phyloP scores from a whole-genome alignment of 2,329 filamentous ascomycete species.

The Diaporthe citriasiana region DNA sequence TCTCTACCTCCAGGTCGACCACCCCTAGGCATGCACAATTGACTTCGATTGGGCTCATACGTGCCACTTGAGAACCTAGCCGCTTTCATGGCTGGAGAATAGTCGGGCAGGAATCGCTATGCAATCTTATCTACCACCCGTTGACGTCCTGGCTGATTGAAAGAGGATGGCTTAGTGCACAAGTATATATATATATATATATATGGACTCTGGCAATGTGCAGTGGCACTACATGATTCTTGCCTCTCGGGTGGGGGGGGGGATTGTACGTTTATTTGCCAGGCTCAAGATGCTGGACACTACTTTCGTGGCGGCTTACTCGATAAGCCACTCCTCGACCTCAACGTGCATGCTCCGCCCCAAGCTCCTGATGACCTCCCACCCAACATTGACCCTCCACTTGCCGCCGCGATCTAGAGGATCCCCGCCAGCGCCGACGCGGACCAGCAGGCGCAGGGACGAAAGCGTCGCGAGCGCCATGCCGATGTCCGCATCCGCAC shows the following conservation, averaged over 20 bases:
- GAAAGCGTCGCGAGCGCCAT: constrained; percentile 80
- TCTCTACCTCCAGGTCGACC: no score
- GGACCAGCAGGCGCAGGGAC: constrained; percentile 77
- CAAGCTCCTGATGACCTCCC: constrained; percentile 80
- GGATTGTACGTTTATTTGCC: no score
- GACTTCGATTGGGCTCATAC: neutral
- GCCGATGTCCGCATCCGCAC: constrained; percentile 65
- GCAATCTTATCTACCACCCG: neutral
- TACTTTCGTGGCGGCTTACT: constrained; percentile 57
- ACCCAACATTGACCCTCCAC: constrained; percentile 84
- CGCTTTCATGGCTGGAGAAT: no score
- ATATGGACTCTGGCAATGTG: no score
- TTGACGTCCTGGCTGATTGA: neutral
- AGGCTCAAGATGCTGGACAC: neutral
- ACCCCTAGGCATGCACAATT: no score
- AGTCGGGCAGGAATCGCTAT: no score
- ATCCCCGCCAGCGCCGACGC: constrained; percentile 73
- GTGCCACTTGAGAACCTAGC: no score
- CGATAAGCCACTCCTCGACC: constrained; percentile 81
- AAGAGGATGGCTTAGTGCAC: neutral
- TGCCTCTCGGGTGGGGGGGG: neutral
- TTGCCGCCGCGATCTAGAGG: constrained; percentile 77
- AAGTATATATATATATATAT: neutral
- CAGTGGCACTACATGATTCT: neutral
- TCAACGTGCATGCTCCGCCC: constrained; percentile 83